Conservation (phyloP, 106 monocot genomes). For the Dendrobium officinale region DNA sequence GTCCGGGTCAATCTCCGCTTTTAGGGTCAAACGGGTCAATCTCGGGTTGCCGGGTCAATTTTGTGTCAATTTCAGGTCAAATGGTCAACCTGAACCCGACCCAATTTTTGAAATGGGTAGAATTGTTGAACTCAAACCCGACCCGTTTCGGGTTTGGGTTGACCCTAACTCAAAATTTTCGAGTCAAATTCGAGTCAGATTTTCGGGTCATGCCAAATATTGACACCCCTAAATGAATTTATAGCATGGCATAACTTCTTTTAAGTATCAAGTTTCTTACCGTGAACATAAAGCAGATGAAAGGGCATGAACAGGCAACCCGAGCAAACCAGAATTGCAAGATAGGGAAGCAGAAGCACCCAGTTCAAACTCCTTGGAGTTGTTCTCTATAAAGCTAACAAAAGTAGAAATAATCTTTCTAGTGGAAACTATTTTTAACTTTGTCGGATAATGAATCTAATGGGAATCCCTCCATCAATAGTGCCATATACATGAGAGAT, state of each 20-base stretch:
- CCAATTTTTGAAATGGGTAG: too few species aligned
- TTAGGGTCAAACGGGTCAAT: too few species aligned
- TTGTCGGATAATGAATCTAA: constrained; percentile 52
- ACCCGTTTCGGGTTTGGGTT: too few species aligned
- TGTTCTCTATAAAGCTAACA: constrained; percentile 39
- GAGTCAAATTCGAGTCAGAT: too few species aligned
- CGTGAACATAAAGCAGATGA: constrained; percentile 42
- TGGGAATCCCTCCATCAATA: constrained; percentile 88
- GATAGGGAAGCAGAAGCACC: constrained; percentile 14
- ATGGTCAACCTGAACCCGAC: too few species aligned
- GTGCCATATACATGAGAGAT: constrained; percentile 34
- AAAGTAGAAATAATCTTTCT: constrained; percentile 33
- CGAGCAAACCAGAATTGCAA: constrained; percentile 19
- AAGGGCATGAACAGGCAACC: constrained; percentile 51
- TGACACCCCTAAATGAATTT: neutral
- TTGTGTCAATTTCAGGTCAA: too few species aligned
- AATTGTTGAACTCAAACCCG: too few species aligned
- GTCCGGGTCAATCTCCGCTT: too few species aligned
- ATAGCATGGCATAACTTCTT: neutral
- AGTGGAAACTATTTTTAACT: constrained; percentile 32
- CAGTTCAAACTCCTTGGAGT: constrained; percentile 23
- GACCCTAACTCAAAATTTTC: too few species aligned
- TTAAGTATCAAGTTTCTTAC: constrained; percentile 27
- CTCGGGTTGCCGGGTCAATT: too few species aligned
- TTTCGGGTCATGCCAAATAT: too few species aligned